Evolutionary conservation across 495 filamentous ascomycete genomes (phyloP), one percentile per base, ranked within the genome.

Genomic region (Penicillium steckii): DNA sequence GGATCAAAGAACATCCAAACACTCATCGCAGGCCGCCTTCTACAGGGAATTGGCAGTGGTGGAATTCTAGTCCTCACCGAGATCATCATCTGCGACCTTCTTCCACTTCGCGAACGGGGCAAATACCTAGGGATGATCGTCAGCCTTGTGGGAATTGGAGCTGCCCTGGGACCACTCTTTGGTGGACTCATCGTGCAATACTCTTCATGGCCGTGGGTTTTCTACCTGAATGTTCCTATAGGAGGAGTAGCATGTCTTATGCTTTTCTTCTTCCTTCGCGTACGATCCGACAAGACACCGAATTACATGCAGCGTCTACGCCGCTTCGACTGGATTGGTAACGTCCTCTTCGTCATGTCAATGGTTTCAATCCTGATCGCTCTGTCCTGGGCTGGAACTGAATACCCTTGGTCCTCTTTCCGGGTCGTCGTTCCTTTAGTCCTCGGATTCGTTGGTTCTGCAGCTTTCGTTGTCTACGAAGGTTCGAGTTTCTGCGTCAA

Each of bases 341-440:
- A 69, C 21, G 38, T 68, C 1, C 2, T 84, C 4, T 78, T 85
- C 57, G 65, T 80, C 2, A 67, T 60, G 8, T 64, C 71, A 0
- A 65, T 62, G 0, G 62, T 75, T 7, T 55, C 67, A 2, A 68
- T 85, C 35, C 62, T 85, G 21, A 63, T 82, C 8, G 73, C 71
- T 1, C 30, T 85, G 3, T 71, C 72, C 0, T 83, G 73, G 70
- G 83, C 70, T 3, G 82, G 80, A 1, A 64, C 71, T 0, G 60
- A 66, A 49, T 82, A 77, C 54, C 30, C 67, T 0, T 87, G 83
- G 82, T 55, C 50, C n/a, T 56, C 52, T 3, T 76, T 59, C 53
- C 73, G 67, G 19, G 75, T 77, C 3, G 54, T 84, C 12, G 67
- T 77, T 1, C 52, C 59, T 0, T 48, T 70, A 3, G 33, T 68